Evolutionary conservation across 1,284 basidiomycete species (phyloP).

Genomic region (Athelia sp.): DNA sequence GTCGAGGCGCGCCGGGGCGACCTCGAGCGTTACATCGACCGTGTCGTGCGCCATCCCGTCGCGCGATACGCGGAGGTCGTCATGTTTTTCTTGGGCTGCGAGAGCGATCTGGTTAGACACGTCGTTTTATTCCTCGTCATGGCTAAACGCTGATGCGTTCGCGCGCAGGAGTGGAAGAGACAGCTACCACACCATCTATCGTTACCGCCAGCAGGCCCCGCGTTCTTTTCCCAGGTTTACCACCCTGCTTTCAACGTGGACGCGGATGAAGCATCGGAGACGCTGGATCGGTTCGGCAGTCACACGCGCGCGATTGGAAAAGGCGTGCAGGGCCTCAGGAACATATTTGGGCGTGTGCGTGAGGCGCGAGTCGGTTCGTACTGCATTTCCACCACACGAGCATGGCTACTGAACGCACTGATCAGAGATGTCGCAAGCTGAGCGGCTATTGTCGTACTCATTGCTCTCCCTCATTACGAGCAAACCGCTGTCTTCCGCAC

Average conservation of each 20-base stretch:
- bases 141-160: neutral
- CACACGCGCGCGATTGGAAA: slow-evolving; percentile 62
- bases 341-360: slow-evolving; percentile 54
- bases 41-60: slow-evolving; percentile 73
- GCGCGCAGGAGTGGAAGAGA: slow-evolving; percentile 76
- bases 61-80: slow-evolving; percentile 75
- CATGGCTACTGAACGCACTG: no score
- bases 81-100: slow-evolving; percentile 77
- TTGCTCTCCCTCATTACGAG: slow-evolving; percentile 67
- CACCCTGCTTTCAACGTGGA: slow-evolving; percentile 86
- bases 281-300: slow-evolving; percentile 54
- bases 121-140: slow-evolving; percentile 22
- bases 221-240: slow-evolving; percentile 75
- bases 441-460: slow-evolving; percentile 65
- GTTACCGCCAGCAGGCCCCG: slow-evolving; percentile 56
- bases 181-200: slow-evolving; percentile 56
- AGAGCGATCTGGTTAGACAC: slow-evolving; percentile 67
- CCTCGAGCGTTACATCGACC: slow-evolving; percentile 71
- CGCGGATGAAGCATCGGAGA: slow-evolving; percentile 55
- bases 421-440: slow-evolving; percentile 74
- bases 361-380: slow-evolving; percentile 62
- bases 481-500: slow-evolving; percentile 49
- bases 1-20: slow-evolving; percentile 79
- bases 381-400: no score
- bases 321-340: slow-evolving; percentile 63